Base-by-base conservation (phyloP, 2,329 filamentous ascomycete species). In the Claviceps digitariae region DNA sequence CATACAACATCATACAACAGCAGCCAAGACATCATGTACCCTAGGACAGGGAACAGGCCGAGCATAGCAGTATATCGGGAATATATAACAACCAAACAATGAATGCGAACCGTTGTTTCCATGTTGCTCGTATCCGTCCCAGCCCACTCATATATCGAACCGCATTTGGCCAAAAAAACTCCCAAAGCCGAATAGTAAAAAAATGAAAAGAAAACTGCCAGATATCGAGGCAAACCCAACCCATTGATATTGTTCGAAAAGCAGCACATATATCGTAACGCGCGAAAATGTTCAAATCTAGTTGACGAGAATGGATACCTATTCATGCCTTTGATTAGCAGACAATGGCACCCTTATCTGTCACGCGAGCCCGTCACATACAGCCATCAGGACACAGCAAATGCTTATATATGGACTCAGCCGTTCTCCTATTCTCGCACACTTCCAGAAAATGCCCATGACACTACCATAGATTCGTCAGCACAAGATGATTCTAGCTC, bases 371-470 rank as follows among this genome's bases (percentile, higher is more conserved):
- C 10, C 34, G 20, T 4, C 52, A 68, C 76, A 56, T 69, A 96
- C 93, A 59, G 93, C 93, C 90, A 98, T 97, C 62, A 89, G 70
- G 34, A 96, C 76, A 67, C 91, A 97, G 68, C 89, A 94, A 66
- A 97, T 74, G 72, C 89, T 94, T 63, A 98, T 88, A 69, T 97
- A 97, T 44, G 93, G 93, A 67, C 90, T 96, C 60, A 98, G 68
- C 58, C 93, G 75, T 74, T 98, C 93, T 40, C 93, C 93, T 66
- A 98, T 83, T 58, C 93, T 78, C 27, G 93, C 93, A 58, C 83
- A 90, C 72, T 97, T 96, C 93, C 93, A 98, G 67, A 97, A 94
- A 57, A 95, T 84, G 51, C 89, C 88, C 61, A 89, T 81, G 50
- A 89, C 72, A 15, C 86, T 90, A 59, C 54, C 25, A 25, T 17